Percentiles rank a stretch among this genome's conserved stretches.
phyloP scores from a whole-genome alignment of 257 asterid species.

The Solanum chilense region DNA sequence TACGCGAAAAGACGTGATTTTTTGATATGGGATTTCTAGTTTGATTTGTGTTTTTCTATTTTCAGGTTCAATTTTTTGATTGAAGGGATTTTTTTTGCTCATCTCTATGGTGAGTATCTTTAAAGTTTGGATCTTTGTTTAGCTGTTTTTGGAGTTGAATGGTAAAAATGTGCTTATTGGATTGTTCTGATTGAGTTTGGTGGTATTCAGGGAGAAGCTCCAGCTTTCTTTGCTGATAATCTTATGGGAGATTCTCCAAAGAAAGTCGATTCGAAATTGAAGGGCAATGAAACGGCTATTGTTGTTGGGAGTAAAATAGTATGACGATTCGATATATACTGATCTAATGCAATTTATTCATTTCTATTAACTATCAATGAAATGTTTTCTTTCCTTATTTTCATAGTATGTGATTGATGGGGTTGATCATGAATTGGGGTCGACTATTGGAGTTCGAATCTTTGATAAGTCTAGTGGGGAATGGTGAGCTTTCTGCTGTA shows the following conservation, averaged over 20 bases:
- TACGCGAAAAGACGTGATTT: not conserved
- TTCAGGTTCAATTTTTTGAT: not conserved
- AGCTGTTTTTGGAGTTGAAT: not conserved
- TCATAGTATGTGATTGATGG: conserved; percentile 58
- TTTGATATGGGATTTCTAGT: not conserved
- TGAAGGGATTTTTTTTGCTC: not conserved
- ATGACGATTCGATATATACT: conserved; percentile 11
- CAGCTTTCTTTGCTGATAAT: conserved; percentile 56
- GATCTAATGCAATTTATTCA: conserved; percentile 3
- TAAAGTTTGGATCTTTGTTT: not conserved
- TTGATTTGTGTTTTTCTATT: not conserved
- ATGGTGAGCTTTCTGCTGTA: conserved; percentile 29
- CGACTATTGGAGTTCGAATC: conserved; percentile 34
- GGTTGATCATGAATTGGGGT: conserved; percentile 25
- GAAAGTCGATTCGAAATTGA: conserved; percentile 28
- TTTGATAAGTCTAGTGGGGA: conserved; percentile 35
- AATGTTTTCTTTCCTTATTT: conserved; percentile 5
- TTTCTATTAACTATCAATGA: not conserved
- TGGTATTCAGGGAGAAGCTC: conserved; percentile 77
- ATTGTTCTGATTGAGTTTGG: conserved; percentile 9
- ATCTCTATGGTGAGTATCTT: not conserved
- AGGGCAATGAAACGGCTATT: conserved; percentile 31
- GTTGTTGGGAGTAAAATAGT: conserved; percentile 49
- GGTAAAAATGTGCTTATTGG: not conserved
- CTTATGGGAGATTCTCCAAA: conserved; percentile 18